Conservation (phyloP, 805 yeast species). For the Clavispora vitiphila region DNA sequence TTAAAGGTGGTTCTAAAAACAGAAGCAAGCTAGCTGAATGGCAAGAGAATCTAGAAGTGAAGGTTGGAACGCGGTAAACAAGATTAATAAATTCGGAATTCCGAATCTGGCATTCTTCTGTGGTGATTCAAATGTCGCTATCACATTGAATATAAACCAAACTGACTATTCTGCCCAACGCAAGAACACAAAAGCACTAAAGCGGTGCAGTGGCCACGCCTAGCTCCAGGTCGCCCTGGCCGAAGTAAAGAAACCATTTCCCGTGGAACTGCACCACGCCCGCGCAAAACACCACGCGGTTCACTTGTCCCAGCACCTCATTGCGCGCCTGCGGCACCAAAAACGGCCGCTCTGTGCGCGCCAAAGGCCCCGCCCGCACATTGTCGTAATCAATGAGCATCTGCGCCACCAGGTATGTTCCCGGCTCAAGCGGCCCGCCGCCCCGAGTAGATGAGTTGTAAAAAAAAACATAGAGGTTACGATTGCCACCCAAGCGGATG, state of each 20-base stretch:
- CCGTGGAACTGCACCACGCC: constrained; percentile 40
- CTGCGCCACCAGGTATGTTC: constrained; percentile 33
- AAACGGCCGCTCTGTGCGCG: constrained; percentile 32
- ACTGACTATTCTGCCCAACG: no score
- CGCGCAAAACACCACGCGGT: constrained; percentile 39
- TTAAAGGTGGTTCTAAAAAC: no score
- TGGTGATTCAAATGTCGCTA: no score
- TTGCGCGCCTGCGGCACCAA: constrained; percentile 30
- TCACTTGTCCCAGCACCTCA: constrained; percentile 36
- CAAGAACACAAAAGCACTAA: background rate
- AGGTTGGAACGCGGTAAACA: no score
- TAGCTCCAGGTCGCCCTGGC: constrained; percentile 40
- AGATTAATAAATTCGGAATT: no score
- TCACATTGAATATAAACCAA: no score
- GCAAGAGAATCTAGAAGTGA: no score
- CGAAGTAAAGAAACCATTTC: constrained; percentile 37
- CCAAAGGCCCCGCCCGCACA: constrained; percentile 30
- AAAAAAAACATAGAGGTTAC: constrained; percentile 32
- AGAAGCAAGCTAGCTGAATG: no score
- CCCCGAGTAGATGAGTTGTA: constrained; percentile 39
- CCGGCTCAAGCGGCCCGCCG: constrained; percentile 23
- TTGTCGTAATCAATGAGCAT: constrained; percentile 39
- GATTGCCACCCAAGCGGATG: constrained; percentile 23
- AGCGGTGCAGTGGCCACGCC: constrained; percentile 33
- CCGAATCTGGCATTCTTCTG: no score